Evolutionary conservation across 495 filamentous ascomycete species (phyloP).

Genomic region (Neurospora hispaniola): DNA sequence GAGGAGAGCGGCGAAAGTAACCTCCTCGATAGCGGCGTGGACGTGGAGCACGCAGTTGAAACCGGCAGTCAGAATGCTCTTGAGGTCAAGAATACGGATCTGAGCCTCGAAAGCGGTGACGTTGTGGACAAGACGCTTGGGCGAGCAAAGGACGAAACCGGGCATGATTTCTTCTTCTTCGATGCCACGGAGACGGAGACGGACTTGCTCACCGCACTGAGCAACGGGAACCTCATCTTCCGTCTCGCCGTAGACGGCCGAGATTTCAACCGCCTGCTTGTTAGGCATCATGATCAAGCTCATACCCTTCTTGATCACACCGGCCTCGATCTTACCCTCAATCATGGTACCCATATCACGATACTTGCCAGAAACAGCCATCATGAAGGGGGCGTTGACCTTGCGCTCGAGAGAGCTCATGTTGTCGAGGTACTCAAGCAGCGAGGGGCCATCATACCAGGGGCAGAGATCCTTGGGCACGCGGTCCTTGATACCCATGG

Average conservation of each 20-base stretch:
- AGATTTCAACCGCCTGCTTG: slow-evolving; percentile 62
- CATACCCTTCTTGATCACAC: slow-evolving; percentile 74
- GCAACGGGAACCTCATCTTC: slow-evolving; percentile 79
- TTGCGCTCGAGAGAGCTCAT: slow-evolving; percentile 93
- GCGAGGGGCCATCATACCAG: slow-evolving; percentile 87
- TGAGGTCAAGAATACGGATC: slow-evolving; percentile 89
- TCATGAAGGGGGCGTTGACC: slow-evolving; percentile 97
- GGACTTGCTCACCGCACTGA: slow-evolving; percentile 90
- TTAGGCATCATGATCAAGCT: slow-evolving; percentile 91
- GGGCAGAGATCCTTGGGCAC: slow-evolving; percentile 63
- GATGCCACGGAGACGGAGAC: slow-evolving; percentile 79
- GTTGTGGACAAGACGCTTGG: slow-evolving; percentile 82
- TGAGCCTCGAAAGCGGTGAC: slow-evolving; percentile 90
- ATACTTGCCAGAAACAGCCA: slow-evolving; percentile 93
- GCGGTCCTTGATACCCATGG: slow-evolving; percentile 77
- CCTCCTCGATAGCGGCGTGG: slow-evolving; percentile 89
- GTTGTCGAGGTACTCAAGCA: slow-evolving; percentile 83
- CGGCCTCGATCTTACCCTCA: slow-evolving; percentile 93
- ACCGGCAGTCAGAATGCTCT: slow-evolving; percentile 72
- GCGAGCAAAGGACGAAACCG: slow-evolving; percentile 90
- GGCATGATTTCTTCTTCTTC: slow-evolving; percentile 96
- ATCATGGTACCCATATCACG: slow-evolving; percentile 95
- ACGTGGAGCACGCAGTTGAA: slow-evolving; percentile 87
- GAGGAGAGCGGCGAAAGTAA: slow-evolving; percentile 74
- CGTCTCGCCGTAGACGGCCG: slow-evolving; percentile 87